Evolutionary conservation across 768 basidiomycete genomes (phyloP), one percentile per base, ranked within the genome.

Genomic region (Lactifluus rugatus): DNA sequence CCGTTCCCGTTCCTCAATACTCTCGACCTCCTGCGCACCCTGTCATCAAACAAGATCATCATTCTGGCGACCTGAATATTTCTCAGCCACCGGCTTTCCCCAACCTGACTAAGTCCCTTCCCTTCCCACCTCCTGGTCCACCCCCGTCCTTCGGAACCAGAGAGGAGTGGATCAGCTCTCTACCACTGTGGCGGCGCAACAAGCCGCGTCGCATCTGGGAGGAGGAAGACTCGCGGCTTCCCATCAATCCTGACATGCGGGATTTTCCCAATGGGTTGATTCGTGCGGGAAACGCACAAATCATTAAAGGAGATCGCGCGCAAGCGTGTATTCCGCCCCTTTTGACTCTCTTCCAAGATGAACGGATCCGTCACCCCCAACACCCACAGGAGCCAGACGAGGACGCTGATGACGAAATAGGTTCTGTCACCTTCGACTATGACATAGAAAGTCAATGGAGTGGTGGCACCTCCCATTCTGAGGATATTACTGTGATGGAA

Each of bases 241-340:
- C 69, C 56, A 52, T 52, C 44, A 67, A 64, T 54, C 62, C 55
- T 64, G 62, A 65, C 57, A 70, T 69, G 64, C 80, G 76, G 83
- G 78, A 73, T 85, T 87, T 87, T 87, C 67, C 70, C 59, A 71
- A 70, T 72, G 86, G 85, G 86, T 88, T 88, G 81, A 76, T 79
- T 71, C 75, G 72, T 74, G 83, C 86, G 84, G 82, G 70, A 70
- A 81, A 86, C 87, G 84, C 84, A 75, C 70, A 78, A 68, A 84
- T 81, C 75, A 87, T 86, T 86, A 88, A 89, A 87, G 87, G 87
- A 82, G 68, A 78, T 72, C 84, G 74, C 83, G 85, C 84, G 80
- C 78, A 88, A 80, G 83, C 84, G 82, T 83, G 84, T 76, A 78
- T 83, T 83, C 85, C 86, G 85, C 87, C 87, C 87, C 72, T 71